Conservation (phyloP, 202 grass and related monocot genomes). For the Brachypodium distachyon region DNA sequence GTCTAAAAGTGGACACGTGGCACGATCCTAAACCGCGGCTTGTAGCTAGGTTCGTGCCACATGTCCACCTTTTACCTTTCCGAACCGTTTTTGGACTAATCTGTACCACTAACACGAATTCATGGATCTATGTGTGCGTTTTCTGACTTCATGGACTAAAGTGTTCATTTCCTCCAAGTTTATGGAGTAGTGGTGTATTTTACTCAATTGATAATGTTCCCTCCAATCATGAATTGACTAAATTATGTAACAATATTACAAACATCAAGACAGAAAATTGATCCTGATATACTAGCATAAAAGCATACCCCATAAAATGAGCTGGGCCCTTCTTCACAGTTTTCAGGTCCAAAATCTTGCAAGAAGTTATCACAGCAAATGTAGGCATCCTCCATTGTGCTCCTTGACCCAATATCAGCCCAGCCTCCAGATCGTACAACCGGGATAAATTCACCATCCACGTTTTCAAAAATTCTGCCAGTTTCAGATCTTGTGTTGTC, state of each 20-base stretch:
- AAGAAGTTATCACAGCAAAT: constrained; percentile 71
- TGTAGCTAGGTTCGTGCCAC: no score
- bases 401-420: constrained; percentile 68
- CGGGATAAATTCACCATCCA: constrained; percentile 47
- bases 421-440: constrained; percentile 74
- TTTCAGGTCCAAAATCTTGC: constrained; percentile 48
- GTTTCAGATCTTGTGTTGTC: constrained; percentile 20
- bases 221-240: neutral
- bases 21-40: no score
- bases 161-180: no score
- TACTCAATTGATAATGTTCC: no score
- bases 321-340: constrained; percentile 49
- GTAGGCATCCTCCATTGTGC: constrained; percentile 78
- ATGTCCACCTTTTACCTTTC: no score
- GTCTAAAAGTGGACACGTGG: no score
- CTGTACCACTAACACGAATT: no score
- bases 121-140: no score
- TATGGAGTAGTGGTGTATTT: no score
- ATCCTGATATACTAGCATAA: neutral
- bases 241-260: constrained; percentile 4
- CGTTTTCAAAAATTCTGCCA: constrained; percentile 41
- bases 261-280: neutral
- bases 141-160: no score
- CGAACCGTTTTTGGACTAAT: no score
- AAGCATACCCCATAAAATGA: constrained; percentile 87